Conservation (phyloP, 208 protist genomes). For the Zelonia costaricensis region DNA sequence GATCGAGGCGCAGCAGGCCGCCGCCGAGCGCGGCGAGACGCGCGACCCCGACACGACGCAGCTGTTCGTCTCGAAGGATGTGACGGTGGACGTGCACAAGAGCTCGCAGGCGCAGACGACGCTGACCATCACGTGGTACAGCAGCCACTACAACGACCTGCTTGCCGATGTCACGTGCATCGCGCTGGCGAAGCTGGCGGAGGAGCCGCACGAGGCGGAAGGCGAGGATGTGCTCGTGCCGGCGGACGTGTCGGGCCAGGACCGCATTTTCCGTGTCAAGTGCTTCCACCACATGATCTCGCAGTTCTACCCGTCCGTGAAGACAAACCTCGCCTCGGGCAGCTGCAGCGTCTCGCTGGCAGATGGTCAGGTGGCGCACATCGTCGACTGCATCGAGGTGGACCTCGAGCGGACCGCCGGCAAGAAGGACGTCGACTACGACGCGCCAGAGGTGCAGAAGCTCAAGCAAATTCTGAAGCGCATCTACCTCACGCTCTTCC, state of each 20-base stretch:
- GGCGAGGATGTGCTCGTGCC: conserved; percentile 64
- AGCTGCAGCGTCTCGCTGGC: conserved; percentile 58
- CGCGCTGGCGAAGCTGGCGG: conserved; percentile 78
- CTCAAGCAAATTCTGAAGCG: conserved; percentile 85
- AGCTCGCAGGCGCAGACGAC: conserved; percentile 77
- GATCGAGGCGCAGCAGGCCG: conserved; percentile 12
- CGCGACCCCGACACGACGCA: conserved; percentile 31
- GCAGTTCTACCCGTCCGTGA: conserved; percentile 83
- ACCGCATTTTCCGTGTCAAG: conserved; percentile 88
- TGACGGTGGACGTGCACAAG: conserved; percentile 76
- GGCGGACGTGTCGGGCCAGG: conserved; percentile 75
- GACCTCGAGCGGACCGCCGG: conserved; percentile 53
- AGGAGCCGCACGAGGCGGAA: conserved; percentile 46
- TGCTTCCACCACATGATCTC: conserved; percentile 94
- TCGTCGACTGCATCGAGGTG: conserved; percentile 87
- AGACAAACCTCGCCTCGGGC: conserved; percentile 78
- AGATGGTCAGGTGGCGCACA: conserved; percentile 71
- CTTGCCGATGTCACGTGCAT: conserved; percentile 90
- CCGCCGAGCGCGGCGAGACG: conserved; percentile 15
- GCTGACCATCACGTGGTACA: conserved; percentile 82
- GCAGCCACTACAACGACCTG: conserved; percentile 87
- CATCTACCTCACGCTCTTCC: conserved; percentile 90
- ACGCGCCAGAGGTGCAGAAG: conserved; percentile 60
- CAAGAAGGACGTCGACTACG: conserved; percentile 49
- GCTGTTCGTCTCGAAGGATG: conserved; percentile 64